Percentiles rank a stretch among this genome's conserved stretches.
Evolutionary conservation across 2,329 filamentous ascomycete genomes (phyloP).

Genomic region (Fusarium fracticaudum): DNA sequence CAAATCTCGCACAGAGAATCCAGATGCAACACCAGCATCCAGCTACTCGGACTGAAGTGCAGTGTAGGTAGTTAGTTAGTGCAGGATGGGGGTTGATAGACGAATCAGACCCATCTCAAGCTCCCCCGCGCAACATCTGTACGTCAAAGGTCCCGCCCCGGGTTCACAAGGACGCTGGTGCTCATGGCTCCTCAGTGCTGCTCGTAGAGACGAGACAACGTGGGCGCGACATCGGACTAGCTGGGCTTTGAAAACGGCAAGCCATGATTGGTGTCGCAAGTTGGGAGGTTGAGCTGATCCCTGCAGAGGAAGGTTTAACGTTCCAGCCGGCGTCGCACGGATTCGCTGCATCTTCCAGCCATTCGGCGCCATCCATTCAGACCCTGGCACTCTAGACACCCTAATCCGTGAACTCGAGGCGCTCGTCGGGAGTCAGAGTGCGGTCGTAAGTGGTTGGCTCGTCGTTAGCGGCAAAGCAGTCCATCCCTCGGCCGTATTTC

Average conservation of each 20-base stretch:
- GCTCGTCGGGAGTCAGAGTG: constrained; percentile 29
- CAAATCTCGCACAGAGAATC: constrained; percentile 24
- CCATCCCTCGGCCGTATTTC: constrained; percentile 42
- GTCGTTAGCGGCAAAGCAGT: constrained; percentile 32
- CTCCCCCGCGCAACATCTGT: constrained; percentile 42
- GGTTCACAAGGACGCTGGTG: constrained; percentile 17
- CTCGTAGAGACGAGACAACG: constrained; percentile 22
- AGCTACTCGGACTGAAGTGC: constrained; percentile 31
- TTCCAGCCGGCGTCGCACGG: constrained; percentile 41
- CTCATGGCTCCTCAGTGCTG: constrained; percentile 3
- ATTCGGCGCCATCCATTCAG: constrained; percentile 31
- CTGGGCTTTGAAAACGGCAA: constrained; percentile 43
- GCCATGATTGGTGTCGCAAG: constrained; percentile 46
- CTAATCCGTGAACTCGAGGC: constrained; percentile 23
- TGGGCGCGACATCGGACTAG: constrained; percentile 47
- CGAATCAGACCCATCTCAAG: constrained; percentile 34
- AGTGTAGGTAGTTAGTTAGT: constrained; percentile 1
- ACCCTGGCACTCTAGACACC: constrained; percentile 17
- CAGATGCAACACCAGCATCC: constrained; percentile 36
- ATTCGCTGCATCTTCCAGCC: constrained; percentile 38
- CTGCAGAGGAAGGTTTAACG: constrained; percentile 41
- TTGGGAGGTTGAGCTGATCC: constrained; percentile 33
- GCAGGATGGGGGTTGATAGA: constrained; percentile 26
- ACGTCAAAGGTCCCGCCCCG: constrained; percentile 40
- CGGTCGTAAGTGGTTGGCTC: constrained; percentile 40